Conservation (phyloP, 2,329 filamentous ascomycete genomes). For the Blastomyces silverae region DNA sequence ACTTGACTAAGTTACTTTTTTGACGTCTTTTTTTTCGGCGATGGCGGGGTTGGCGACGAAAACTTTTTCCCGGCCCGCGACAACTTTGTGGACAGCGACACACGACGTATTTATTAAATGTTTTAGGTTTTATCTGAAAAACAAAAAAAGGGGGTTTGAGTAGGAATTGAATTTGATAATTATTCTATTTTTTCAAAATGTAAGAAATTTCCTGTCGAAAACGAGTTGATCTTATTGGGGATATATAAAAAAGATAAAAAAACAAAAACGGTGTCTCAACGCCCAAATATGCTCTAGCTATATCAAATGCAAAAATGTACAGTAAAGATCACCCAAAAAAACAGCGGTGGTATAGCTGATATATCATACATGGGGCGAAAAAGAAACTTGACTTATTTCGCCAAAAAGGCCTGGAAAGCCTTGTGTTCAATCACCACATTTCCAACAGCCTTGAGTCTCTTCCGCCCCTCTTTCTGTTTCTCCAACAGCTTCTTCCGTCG, state of each 20-base stretch:
- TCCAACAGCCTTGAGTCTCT: slow-evolving; percentile 67
- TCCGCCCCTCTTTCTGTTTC: slow-evolving; percentile 93
- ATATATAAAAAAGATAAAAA: background rate
- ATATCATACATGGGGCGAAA: background rate
- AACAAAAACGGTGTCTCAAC: background rate
- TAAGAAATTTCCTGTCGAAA: background rate
- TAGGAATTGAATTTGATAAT: background rate
- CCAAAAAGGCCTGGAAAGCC: slow-evolving; percentile 88
- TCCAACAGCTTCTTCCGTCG: slow-evolving; percentile 80
- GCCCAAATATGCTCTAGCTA: background rate
- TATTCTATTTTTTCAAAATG: background rate
- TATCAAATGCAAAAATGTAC: background rate
- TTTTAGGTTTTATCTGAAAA: background rate
- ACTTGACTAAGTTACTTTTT: background rate
- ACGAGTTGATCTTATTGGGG: background rate
- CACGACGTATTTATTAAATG: background rate
- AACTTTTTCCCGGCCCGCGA: slow-evolving; percentile 1
- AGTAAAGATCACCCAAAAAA: background rate
- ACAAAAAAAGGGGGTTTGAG: background rate
- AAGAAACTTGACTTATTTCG: slow-evolving; percentile 53
- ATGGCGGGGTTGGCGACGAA: slow-evolving; percentile 12
- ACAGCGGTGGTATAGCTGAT: background rate
- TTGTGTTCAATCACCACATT: slow-evolving; percentile 96
- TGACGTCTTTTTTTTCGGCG: background rate
- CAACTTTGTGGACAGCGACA: background rate